Evolutionary conservation across 1,284 basidiomycete species (phyloP).

Genomic region (Cutaneotrichosporon sp.): DNA sequence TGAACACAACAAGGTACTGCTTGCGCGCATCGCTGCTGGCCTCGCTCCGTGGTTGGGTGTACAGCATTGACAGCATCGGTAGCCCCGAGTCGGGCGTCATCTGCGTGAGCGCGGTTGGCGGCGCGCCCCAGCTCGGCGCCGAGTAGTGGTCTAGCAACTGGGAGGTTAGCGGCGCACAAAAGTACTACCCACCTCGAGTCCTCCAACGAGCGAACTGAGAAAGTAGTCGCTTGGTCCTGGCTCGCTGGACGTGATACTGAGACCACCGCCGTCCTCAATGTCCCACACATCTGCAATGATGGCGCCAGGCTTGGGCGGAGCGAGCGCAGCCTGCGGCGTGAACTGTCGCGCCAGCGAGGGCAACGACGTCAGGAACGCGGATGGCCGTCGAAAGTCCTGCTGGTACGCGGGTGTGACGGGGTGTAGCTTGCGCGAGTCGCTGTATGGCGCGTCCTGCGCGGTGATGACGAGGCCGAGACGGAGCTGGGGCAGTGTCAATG

Average conservation of each 20-base stretch:
- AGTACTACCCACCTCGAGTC: slow-evolving; percentile 19
- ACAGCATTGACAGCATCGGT: slow-evolving; percentile 18
- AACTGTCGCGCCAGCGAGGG: slow-evolving; percentile 25
- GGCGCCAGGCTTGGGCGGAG: slow-evolving; percentile 4
- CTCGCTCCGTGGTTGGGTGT: slow-evolving; percentile 1
- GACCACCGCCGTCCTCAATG: slow-evolving; percentile 17
- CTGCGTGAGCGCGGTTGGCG: slow-evolving; percentile 11
- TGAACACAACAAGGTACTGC: slow-evolving; percentile 20
- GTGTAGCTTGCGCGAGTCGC: slow-evolving; percentile 15
- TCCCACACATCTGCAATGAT: slow-evolving; percentile 20
- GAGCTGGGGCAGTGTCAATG: slow-evolving; percentile 6
- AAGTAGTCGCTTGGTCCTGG: slow-evolving; percentile 19
- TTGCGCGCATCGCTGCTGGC: slow-evolving; percentile 1
- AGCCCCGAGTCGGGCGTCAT: slow-evolving; percentile 14
- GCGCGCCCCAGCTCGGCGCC: slow-evolving; percentile 7
- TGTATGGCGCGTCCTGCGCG: slow-evolving; percentile 16
- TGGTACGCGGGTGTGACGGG: slow-evolving; percentile 14
- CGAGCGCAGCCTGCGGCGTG: slow-evolving; percentile 8
- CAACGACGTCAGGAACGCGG: slow-evolving; percentile 33
- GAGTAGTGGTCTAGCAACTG: slow-evolving; percentile 18
- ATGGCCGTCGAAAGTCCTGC: slow-evolving; percentile 27
- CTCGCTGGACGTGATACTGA: slow-evolving; percentile 17
- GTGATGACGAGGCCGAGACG: slow-evolving; percentile 21
- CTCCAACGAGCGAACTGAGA: slow-evolving; percentile 17
- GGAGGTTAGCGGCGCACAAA: slow-evolving; percentile 3